phyloP scores from a whole-genome alignment of 2,329 filamentous ascomycete genomes.

The Diaporthe batatas region DNA sequence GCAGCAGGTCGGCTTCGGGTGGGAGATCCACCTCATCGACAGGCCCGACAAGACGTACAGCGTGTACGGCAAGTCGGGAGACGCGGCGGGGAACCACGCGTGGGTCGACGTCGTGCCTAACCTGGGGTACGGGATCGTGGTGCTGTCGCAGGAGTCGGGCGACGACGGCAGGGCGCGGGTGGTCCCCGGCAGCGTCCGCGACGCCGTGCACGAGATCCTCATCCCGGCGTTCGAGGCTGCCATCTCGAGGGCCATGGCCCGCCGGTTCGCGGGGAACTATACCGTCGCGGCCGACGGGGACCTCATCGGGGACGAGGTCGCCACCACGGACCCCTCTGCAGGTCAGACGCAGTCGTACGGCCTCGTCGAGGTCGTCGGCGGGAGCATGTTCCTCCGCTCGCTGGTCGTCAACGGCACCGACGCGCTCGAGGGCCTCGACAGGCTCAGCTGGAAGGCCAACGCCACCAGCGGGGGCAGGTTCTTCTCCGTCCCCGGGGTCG shows the following conservation, averaged over 20 bases:
- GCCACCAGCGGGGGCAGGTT: background rate
- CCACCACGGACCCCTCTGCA: background rate
- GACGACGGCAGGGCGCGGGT: background rate
- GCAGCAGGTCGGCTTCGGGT: conserved; percentile 24
- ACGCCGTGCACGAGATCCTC: conserved; percentile 6
- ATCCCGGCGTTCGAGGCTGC: conserved; percentile 11
- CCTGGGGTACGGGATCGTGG: conserved; percentile 3
- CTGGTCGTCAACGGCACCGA: conserved; percentile 23
- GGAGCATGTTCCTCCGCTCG: conserved; percentile 5
- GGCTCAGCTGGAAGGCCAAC: conserved; percentile 6
- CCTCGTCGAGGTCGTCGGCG: background rate
- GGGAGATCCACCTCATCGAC: conserved; percentile 1
- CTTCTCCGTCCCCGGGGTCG: background rate
- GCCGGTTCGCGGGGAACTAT: conserved; percentile 8
- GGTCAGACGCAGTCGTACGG: conserved; percentile 5
- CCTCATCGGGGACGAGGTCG: background rate
- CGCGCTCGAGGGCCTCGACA: conserved; percentile 21
- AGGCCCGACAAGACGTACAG: background rate
- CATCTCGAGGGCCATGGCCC: background rate
- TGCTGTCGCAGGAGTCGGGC: conserved; percentile 1
- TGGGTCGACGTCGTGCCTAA: conserved; percentile 18
- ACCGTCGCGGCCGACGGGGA: background rate
- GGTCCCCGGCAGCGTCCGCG: background rate
- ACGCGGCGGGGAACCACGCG: conserved; percentile 14
- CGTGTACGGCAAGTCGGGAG: conserved; percentile 16